Evolutionary conservation across 768 basidiomycete species (phyloP), one percentile per base, ranked within the genome.

Genomic region (Boletus patriciae): DNA sequence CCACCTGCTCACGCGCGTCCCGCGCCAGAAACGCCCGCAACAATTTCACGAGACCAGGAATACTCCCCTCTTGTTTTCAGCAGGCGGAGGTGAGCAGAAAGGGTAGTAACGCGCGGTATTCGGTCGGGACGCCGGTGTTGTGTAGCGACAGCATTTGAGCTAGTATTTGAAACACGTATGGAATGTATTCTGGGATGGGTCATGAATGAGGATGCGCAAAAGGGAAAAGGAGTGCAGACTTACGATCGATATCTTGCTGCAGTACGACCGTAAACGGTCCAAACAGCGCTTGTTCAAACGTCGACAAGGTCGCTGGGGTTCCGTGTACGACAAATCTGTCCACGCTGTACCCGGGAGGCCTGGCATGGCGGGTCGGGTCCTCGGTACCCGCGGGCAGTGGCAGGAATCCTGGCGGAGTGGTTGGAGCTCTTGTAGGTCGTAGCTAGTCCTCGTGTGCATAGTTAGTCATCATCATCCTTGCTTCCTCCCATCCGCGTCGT

Each of bases 141-240:
- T 96, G 94, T 3, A 92, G 75, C 60, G 94, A 89, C 31, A 99
- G 87, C 81, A 99, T 94, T 67, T 98, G 97, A 0, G 94, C 89
- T 44, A 98, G 84, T 62, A 99, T 83, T 68, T 99, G 97, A 80
- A 98, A 98, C 52, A 91, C 90, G 70, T 97, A 99, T 5, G 97
- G 96, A 46, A 98, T 87, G 69, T 97, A 98, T 76, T 98, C 96
- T 45, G 15, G n/a, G n/a, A n/a, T n/a, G 55, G n/a, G 15, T 13
- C 18, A 44, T 44, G 42, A 18, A 16, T 31, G 36, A 41, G 21
- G n/a, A n/a, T n/a, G n/a, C n/a, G n/a, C n/a, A n/a, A n/a, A n/a
- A n/a, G 47, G 16, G 12, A 11, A 45, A 34, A 45, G 11, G 21
- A 37, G 23, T 6, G 13, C 1, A 52, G 87, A 62, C 66, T 23